Base-by-base conservation (phyloP, 305 asterid species). In the Plantago coronopus region DNA sequence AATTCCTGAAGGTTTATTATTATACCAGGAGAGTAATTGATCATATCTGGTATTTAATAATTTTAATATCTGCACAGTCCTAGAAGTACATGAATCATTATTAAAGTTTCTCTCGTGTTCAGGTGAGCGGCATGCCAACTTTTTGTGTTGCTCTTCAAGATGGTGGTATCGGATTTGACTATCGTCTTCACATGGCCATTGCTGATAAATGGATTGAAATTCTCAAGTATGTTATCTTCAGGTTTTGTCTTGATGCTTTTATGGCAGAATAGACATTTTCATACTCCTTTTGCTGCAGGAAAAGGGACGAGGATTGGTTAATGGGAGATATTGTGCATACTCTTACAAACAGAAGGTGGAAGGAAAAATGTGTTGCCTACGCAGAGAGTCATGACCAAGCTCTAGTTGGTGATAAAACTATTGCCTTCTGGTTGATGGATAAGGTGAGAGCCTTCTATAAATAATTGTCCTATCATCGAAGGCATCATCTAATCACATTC, bases 311-410 rank as follows among this genome's bases (percentile, higher is more conserved):
- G 78, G 99, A 93, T 72, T 93, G 99, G 99, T 69, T 61, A 77
- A 84, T 93, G 95, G 97, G 96, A 65, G 99, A 93, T 66, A 87
- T 93, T 62, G 70, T 80, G 37, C 76, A 89, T 74, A 83, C 91
- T 38, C 91, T 93, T 34, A 93, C 96, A 48, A 93, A 93, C 74
- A 81, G 96, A 79, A 85, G 99, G 83, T 93, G 99, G 99, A 61
- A 47, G 72, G 99, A 93, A 75, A 93, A 93, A 68, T 93, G 99
- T 71, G 77, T 93, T 66, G 68, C 82, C 69, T 93, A 93, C 60
- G 99, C 97, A 42, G 99, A 93, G 81, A 93, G 99, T 65, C 99
- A 93, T 53, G 99, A 93, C 74, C 99, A 93, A 80, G 99, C 99
- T 27, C 79, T 93, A 37, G 99, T 93, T 61, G 99, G 99, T 7